Conservation (phyloP, 371 early-diverging fungal species). For the Syncephalastrum racemosum region DNA sequence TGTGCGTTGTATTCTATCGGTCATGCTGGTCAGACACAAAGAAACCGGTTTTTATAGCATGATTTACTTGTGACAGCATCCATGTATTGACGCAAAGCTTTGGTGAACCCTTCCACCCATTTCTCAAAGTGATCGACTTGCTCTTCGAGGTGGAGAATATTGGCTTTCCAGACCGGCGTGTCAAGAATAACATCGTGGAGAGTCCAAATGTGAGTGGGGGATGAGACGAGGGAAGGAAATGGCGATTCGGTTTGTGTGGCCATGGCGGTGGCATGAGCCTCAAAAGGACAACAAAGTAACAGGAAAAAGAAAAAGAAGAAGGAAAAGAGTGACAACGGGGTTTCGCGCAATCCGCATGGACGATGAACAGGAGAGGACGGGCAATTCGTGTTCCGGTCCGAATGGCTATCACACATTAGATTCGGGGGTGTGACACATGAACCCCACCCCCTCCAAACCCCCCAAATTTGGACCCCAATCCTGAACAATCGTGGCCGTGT, state of each 20-base stretch:
- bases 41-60: not conserved
- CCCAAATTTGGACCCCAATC: no score
- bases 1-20: constrained; percentile 34
- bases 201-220: constrained; percentile 35
- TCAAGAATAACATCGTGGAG: constrained; percentile 56
- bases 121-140: constrained; percentile 66
- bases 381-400: no score
- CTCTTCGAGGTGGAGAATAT: constrained; percentile 61
- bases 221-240: constrained; percentile 23
- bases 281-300: not conserved
- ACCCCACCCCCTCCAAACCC: no score
- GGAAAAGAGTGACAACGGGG: constrained; percentile 1
- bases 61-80: constrained; percentile 44
- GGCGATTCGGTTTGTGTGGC: not conserved
- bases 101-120: constrained; percentile 60
- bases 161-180: constrained; percentile 68
- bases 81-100: constrained; percentile 38
- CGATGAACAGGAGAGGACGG: no score
- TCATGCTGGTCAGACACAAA: not conserved
- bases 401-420: no score
- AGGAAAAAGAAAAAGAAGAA: constrained; percentile 1
- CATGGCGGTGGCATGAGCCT: not conserved
- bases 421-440: no score
- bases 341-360: no score
- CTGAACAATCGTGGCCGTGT: no score